Evolutionary conservation across 208 protist genomes (phyloP), one percentile per base, ranked within the genome.

Genomic region (Acanthamoeba royreba): DNA sequence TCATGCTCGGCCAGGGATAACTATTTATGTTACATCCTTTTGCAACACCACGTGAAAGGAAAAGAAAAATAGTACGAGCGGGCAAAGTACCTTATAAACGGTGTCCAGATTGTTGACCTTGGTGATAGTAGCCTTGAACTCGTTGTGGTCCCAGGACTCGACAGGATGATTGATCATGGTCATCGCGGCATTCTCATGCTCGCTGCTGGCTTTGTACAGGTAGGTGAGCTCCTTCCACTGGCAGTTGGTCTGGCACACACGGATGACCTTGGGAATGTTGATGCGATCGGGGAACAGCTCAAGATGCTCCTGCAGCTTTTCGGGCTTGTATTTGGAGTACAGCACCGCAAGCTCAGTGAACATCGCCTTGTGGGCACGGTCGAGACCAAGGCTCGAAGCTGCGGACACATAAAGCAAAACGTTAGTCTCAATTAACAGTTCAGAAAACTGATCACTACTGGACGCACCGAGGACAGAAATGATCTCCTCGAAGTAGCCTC

Each of bases 281-380:
- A 99, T 97, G 92, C 98, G 97, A 66, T 97, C 98, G 40, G 98
- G 98, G 97, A 98, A 99, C 88, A 99, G 97, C 95, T 99, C 99
- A 43, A 99, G 96, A 96, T 99, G 99, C 94, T 99, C 99, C 97
- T 99, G 97, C 17, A 99, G 97, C 96, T 99, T 99, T 92, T 99
- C 98, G n/a, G 98, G 98, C 92, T 98, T 98, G 97, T 99, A 99
- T 95, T 99, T 99, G 35, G 98, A 98, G 93, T 99, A 99, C n/a
- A 99, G 94, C 38, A 99, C 97, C 74, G 98, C 99, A 81, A 99
- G 99, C 95, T 99, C 99, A 43, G 99, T 99, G 97, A 99, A 99
- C 96, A 99, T 99, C 89, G 98, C 98, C 97, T 99, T 99, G 96
- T 99, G 99, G 3, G 99, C 99, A 33, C 99, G 97, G 92, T 99